Base-by-base conservation (phyloP, 176 grass and related monocot genomes). In the Alopecurus myosuroides region DNA sequence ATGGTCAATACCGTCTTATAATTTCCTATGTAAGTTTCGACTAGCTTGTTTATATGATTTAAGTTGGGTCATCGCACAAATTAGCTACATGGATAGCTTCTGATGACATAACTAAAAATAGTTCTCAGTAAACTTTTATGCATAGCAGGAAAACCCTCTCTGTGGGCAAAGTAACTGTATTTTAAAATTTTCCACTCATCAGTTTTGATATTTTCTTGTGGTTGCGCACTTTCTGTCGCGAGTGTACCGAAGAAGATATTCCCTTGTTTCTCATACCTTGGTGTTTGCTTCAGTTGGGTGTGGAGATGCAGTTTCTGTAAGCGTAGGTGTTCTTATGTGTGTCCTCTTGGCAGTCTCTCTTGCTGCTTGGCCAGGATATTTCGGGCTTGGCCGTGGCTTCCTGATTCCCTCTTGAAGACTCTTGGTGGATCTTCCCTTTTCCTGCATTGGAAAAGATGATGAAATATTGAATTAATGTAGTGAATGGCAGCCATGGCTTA, bases 201-300 rank as follows among this genome's bases (percentile, higher is more conserved):
- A 41, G 33, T 30, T 55, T 19, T 52, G 7, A 36, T 68, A 0
- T 11, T 65, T 63, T 48, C 10, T 9, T 11, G 3, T 35, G 15
- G 31, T 36, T 3, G 5, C 15, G 17, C 8, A 18, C 13, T 35
- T 20, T 55, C 12, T 62, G 31, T 63, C 60, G 34, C 19, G 3
- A 30, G 0, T 41, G 19, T 40, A 40, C 9, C 46, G 25, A 11
- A 10, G 17, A 45, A 19, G 18, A 51, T 88, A 49, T n/a, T 4
- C 6, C 1, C 3, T 67, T 66, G 30, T 26, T 50, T 39, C 37
- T 1, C 74, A 22, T 86, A 94, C 89, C 89, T 94, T 91, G 71
- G 92, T 91, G 11, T 72, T 86, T 56, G 74, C 76, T 80, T 94
- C 88, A 19, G 68, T 55, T 91, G 17, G 84, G 42, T 44, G 33